A percentile compares a stretch with the other conserved stretches of the same genome.
phyloP scores from a whole-genome alignment of 345 rosid genomes.

The Gossypium thurberi region DNA sequence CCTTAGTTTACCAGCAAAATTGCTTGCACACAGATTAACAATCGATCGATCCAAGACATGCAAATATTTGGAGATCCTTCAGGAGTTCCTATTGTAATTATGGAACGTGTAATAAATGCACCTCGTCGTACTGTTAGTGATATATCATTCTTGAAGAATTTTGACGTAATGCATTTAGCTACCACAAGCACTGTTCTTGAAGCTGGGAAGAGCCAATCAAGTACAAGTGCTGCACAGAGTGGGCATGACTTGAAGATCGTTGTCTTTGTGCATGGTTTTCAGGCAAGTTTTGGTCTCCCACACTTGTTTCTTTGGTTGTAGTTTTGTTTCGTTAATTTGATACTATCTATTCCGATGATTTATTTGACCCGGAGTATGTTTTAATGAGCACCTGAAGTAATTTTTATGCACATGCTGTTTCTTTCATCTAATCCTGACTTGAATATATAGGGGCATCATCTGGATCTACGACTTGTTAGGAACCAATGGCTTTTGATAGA shows the following conservation, averaged over 20 bases:
- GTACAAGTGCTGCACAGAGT: constrained; percentile 23
- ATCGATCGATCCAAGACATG: constrained; percentile 85
- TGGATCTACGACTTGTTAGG: constrained; percentile 85
- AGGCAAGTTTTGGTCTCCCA: constrained; percentile 43
- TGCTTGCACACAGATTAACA: constrained; percentile 69
- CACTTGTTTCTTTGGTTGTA: neutral
- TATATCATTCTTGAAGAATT: constrained; percentile 62
- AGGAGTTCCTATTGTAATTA: constrained; percentile 67
- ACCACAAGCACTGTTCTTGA: constrained; percentile 26
- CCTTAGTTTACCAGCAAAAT: constrained; percentile 2
- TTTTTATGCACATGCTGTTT: neutral
- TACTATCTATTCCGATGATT: neutral
- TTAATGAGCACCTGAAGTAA: neutral
- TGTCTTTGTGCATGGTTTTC: constrained; percentile 94
- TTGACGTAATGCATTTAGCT: constrained; percentile 44
- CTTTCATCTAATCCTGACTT: neutral
- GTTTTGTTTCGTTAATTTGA: neutral
- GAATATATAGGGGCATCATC: constrained; percentile 74
- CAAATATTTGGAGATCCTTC: constrained; percentile 78
- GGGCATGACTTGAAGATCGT: constrained; percentile 61
- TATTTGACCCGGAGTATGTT: neutral
- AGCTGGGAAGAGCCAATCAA: constrained; percentile 28
- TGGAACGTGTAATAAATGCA: constrained; percentile 82
- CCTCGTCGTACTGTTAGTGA: constrained; percentile 81
- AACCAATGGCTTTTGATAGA: constrained; percentile 97